Base-by-base conservation (phyloP, 2,329 filamentous ascomycete genomes). In the Calonectria ilicicola region DNA sequence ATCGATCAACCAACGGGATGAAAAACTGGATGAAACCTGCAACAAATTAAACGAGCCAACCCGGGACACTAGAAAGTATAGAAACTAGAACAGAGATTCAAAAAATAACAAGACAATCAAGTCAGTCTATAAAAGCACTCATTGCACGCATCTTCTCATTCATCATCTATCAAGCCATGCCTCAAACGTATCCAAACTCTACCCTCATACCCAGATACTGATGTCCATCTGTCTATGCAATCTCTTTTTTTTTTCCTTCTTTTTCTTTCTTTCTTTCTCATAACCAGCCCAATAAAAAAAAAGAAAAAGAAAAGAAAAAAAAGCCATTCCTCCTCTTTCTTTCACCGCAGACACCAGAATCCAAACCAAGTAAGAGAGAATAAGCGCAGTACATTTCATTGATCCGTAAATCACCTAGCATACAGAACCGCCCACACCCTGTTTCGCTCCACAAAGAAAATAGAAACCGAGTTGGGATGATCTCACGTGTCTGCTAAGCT, bases 381-480 rank as follows among this genome's bases (percentile, higher is more conserved):
- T n/a, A 27, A 77, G 38, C 75, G 72, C 67, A 76, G 38, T 49
- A 74, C 78, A 74, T 77, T 80, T 79, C 76, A 80, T 80, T 79
- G 73, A 80, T 79, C 74, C 78, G 65, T 80, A 74, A 75, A 70
- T 77, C 74, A 73, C 74, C 74, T 74, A 80, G 78, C 72, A 77
- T 77, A 80, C 72, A 79, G 69, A 74, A 77, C 72, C 46, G 69
- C 73, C 70, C 53, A 65, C 42, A 40, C 72, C 63, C 66, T 42
- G 67, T 72, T 70, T 77, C 76, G 69, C 69, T 53, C 73, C 66
- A 53, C 49, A 58, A 44, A 69, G 46, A 49, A 71, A 70, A 56
- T 44, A 60, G 74, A 79, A 77, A 78, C 65, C 47, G 72, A 74
- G 72, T 69, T 38, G 72, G 66, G 72, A 35, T 68, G 32, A 65